These are phyloP conservation scores for Suillus subaureus DNA, from an alignment of 768 basidiomycete species.

Conservation along the genomic window DNA sequence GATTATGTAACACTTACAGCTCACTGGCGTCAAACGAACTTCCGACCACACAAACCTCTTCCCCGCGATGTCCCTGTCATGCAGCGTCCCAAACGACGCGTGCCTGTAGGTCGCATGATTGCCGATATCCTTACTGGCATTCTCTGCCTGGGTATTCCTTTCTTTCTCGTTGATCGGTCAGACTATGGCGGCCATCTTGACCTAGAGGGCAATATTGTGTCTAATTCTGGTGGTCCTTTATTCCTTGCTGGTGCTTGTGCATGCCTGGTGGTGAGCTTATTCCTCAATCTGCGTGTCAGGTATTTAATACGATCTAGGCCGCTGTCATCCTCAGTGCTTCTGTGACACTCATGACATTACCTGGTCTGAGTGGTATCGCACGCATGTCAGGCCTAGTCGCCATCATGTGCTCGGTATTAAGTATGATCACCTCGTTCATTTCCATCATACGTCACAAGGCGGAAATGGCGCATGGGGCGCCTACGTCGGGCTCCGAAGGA, in stretches of 20 bases:
- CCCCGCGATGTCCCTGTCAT: constrained; percentile 50
- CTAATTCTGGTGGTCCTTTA: constrained; percentile 52
- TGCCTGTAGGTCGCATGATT: constrained; percentile 49
- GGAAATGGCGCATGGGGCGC: constrained; percentile 56
- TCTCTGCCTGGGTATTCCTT: constrained; percentile 79
- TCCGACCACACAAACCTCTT: constrained; percentile 68
- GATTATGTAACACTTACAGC: constrained; percentile 30
- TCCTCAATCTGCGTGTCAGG: not conserved
- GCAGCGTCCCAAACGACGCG: constrained; percentile 26
- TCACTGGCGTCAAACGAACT: constrained; percentile 71
- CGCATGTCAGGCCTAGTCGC: constrained; percentile 69
- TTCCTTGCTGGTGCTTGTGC: constrained; percentile 68
- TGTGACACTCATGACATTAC: constrained; percentile 79
- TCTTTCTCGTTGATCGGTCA: constrained; percentile 64
- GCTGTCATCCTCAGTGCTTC: constrained; percentile 81
- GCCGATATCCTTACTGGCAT: constrained; percentile 61
- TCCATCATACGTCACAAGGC: constrained; percentile 72
- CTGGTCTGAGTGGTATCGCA: constrained; percentile 66
- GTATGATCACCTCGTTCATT: constrained; percentile 68
- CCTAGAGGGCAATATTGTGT: constrained; percentile 54
- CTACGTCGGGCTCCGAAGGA: constrained; percentile 50
- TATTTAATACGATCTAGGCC: constrained; percentile 49
- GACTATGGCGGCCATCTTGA: constrained; percentile 51
- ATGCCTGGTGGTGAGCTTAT: constrained; percentile 58
- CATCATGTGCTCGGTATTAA: constrained; percentile 66